Evolutionary conservation across 352 stramenopile species (phyloP).

Genomic region (Pythium volutum): DNA sequence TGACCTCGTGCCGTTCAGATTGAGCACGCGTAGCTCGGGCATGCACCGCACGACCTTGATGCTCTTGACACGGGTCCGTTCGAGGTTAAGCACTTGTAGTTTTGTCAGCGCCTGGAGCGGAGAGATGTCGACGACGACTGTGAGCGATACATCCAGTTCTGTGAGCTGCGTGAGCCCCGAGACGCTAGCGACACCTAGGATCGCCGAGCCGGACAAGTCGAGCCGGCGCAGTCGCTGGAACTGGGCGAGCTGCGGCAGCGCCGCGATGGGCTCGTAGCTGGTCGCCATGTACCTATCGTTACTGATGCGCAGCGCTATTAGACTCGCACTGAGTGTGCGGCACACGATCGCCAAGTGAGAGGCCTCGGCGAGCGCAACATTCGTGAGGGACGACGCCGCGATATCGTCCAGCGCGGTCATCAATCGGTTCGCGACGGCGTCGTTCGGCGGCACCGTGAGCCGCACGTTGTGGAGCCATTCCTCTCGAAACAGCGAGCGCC

Average conservation of each 20-base stretch:
- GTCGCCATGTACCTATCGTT: slow-evolving; percentile 1
- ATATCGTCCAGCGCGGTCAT: background rate
- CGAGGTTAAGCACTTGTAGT: slow-evolving; percentile 13
- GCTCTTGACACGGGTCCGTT: slow-evolving; percentile 17
- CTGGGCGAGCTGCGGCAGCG: background rate
- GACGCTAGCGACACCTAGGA: slow-evolving; percentile 8
- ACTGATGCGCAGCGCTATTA: slow-evolving; percentile 2
- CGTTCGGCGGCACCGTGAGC: slow-evolving; percentile 11
- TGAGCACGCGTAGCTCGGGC: slow-evolving; percentile 17
- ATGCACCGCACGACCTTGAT: slow-evolving; percentile 7
- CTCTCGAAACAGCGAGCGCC: slow-evolving; percentile 12
- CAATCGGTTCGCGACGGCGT: background rate
- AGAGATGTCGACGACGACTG: slow-evolving; percentile 15
- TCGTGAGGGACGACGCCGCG: background rate
- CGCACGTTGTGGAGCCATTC: slow-evolving; percentile 6
- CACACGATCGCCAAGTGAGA: background rate
- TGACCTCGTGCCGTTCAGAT: slow-evolving; percentile 13
- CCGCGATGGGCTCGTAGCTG: slow-evolving; percentile 13
- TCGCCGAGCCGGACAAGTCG: slow-evolving; percentile 16
- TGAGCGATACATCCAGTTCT: slow-evolving; percentile 16
- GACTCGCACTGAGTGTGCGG: background rate
- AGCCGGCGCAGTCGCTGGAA: slow-evolving; percentile 5
- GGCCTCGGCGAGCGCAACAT: background rate
- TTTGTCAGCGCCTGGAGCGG: slow-evolving; percentile 11
- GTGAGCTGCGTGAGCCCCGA: slow-evolving; percentile 4